phyloP scores from a whole-genome alignment of 2,329 filamentous ascomycete genomes.

The Scopulariopsis brevicaulis region DNA sequence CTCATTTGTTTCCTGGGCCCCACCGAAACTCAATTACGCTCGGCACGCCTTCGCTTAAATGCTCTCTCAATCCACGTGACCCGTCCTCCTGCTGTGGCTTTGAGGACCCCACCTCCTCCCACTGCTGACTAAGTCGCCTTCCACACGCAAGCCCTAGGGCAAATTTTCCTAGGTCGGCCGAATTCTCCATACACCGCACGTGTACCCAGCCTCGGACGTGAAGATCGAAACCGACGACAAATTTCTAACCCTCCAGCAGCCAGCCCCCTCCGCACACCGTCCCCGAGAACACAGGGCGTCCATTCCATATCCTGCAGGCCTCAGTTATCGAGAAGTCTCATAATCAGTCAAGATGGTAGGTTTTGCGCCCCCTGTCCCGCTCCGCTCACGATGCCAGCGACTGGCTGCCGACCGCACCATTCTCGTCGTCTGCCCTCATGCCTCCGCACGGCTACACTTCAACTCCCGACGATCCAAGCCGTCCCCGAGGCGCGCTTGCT shows the following conservation, averaged over 20 bases:
- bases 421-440: background rate
- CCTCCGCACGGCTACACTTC: background rate
- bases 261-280: constrained; percentile 13
- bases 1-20: no score
- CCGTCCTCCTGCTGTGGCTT: background rate
- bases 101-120: background rate
- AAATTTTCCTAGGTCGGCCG: constrained; percentile 2
- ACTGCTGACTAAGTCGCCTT: background rate
- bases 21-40: no score
- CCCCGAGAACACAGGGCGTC: background rate
- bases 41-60: background rate
- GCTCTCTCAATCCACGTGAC: background rate
- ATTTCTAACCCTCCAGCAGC: constrained; percentile 10
- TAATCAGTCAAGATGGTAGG: constrained; percentile 4
- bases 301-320: background rate
- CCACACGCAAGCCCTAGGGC: constrained; percentile 4
- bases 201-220: constrained; percentile 1
- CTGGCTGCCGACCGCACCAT: background rate
- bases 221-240: constrained; percentile 7
- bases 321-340: background rate
- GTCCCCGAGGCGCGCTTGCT: background rate
- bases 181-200: constrained; percentile 4
- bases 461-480: background rate
- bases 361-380: background rate
- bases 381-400: background rate